Base-by-base conservation (phyloP, 306 rosid species). In the Adenanthera pavonina region DNA sequence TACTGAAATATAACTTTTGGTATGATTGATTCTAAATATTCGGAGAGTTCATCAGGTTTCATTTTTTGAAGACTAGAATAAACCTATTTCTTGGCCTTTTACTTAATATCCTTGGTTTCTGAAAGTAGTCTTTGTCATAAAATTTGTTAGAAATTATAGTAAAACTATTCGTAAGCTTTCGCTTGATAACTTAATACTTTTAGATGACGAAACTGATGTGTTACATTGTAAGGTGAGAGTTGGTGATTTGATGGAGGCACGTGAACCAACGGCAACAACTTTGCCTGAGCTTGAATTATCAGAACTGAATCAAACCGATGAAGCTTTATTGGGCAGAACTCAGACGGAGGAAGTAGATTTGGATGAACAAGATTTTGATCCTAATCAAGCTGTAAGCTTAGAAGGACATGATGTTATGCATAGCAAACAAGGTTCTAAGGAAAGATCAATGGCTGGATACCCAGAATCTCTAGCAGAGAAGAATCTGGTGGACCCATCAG, bases 171-270 rank as follows among this genome's bases (percentile, higher is more conserved):
- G 3, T 38, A 38, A 38, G 41, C 5, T 5, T 38, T 38, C 5
- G 5, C 5, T 38, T 38, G 1, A 38, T 38, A 38, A 38, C 33
- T n/a, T 11, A 3, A 19, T 17, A 11, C 62, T 19, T 56, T 0
- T 19, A 56, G 33, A n/a, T 56, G 62, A 19, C 19, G 40, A 78
- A 80, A 86, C 64, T 68, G 6, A 44, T 75, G 53, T 85, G 68
- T 80, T 75, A 48, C 47, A 25, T 51, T 80, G 56, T 67, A 72
- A 95, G 99, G 93, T 93, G 90, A 91, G 87, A 74, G 96, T 86
- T 66, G 53, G 86, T 67, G 98, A 90, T 83, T 30, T 88, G 59
- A 81, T 65, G 40, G 95, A 79, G 64, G 74, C 69, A n/a, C 85
- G 82, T 20, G 77, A 17, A 49, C 75, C 89, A 0, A 20, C 3